Evolutionary conservation across 805 yeast species (phyloP).

Genomic region (Candida piceae): DNA sequence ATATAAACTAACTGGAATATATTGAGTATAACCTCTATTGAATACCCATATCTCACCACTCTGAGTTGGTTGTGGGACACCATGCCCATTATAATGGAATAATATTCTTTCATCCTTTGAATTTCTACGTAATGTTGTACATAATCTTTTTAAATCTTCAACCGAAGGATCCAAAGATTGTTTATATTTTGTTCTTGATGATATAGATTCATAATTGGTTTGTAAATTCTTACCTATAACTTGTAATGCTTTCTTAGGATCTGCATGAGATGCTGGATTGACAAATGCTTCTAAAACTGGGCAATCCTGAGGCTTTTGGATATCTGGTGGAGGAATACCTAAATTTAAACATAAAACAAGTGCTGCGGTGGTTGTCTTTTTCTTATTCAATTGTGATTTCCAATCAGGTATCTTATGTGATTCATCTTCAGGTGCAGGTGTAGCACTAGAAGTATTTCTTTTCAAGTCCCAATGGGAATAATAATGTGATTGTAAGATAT

Average conservation of each 20-base stretch:
- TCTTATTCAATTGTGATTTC: slow-evolving; percentile 87
- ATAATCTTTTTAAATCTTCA: slow-evolving; percentile 89
- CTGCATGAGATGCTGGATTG: slow-evolving; percentile 77
- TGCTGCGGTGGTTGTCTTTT: slow-evolving; percentile 90
- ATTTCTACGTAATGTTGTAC: slow-evolving; percentile 80
- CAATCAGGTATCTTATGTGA: slow-evolving; percentile 78
- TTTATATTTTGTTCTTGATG: slow-evolving; percentile 83
- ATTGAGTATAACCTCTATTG: slow-evolving; percentile 94
- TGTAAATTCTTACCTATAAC: slow-evolving; percentile 86
- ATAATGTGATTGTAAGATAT: slow-evolving; percentile 27
- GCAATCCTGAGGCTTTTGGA: slow-evolving; percentile 86
- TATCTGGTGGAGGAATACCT: slow-evolving; percentile 97
- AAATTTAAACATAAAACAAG: slow-evolving; percentile 83
- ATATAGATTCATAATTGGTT: slow-evolving; percentile 81
- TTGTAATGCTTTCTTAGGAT: slow-evolving; percentile 86
- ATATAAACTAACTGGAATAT: slow-evolving; percentile 91
- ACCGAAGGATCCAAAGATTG: slow-evolving; percentile 92
- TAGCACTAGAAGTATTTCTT: slow-evolving; percentile 86
- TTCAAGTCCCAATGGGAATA: slow-evolving; percentile 77
- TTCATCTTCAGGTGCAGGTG: slow-evolving; percentile 57
- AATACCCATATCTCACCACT: slow-evolving; percentile 98
- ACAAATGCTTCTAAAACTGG: slow-evolving; percentile 92
- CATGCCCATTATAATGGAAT: slow-evolving; percentile 97
- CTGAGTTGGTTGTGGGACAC: slow-evolving; percentile 95
- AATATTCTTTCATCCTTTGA: slow-evolving; percentile 91